Base-by-base conservation (phyloP, 768 basidiomycete genomes). In the Mycena belliarum region DNA sequence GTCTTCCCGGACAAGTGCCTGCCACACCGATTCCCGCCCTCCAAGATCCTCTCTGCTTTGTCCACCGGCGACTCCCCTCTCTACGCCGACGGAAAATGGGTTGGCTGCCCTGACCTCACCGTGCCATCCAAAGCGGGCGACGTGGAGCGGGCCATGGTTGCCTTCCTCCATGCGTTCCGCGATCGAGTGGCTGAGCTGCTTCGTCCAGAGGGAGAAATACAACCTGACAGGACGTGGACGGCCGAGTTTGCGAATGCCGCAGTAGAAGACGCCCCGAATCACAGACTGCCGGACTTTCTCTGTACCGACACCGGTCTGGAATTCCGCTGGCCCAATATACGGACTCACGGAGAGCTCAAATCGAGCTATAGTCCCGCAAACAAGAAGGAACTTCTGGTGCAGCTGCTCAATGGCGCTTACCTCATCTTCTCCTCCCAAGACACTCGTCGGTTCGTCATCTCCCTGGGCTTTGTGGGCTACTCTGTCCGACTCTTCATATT, bases 1-100 rank as follows among this genome's bases (percentile, higher is more conserved):
- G 29, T 52, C 5, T 52, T 52, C 16, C 51, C 51, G 42, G 51
- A 55, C 38, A 20, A 21, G 18, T 55, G 54, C 28, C 41, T 55
- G 54, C 54, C 46, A 48, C 24, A n/a, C n/a, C n/a, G n/a, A n/a
- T n/a, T 55, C 8, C 21, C 45, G 16, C 28, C 55, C 12, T 42
- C 55, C 11, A 15, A 33, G 3, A 32, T 49, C n/a, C 12, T 43
- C 18, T 20, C 9, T 18, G 37, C 23, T 21, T 18, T 55, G 8
- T 48, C 54, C 38, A n/a, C 35, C 8, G 45, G 46, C 8, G 26
- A 16, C 20, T 25, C 20, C 2, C 35, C 46, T 23, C 18, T 55
- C n/a, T 42, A 55, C n/a, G n/a, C n/a, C 28, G 29, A 47, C 6
- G 38, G 26, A 14, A 2, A 32, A 18, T 55, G 54, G 54, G 38